These are phyloP conservation scores for Tilletia horrida DNA, from an alignment of 1,284 basidiomycete genomes.

Conservation along the genomic window DNA sequence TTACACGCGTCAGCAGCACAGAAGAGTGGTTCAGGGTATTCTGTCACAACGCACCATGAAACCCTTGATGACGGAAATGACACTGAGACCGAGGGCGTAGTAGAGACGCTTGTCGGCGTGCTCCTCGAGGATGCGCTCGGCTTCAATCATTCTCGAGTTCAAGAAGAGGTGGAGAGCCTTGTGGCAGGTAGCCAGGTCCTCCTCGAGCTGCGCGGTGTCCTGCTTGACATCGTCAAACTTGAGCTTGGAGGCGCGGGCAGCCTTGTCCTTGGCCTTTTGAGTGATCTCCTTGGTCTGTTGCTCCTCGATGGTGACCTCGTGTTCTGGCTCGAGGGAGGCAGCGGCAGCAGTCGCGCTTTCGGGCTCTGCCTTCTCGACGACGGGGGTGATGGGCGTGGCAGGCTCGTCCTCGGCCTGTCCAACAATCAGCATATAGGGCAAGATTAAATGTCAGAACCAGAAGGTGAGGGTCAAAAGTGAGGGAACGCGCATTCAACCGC, in stretches of 20 bases:
- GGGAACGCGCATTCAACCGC: neutral
- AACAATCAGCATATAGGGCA: neutral
- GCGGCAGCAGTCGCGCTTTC: neutral
- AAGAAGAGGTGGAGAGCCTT: slow-evolving; percentile 51
- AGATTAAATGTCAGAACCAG: neutral
- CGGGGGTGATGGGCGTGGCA: slow-evolving; percentile 1
- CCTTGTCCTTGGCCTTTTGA: slow-evolving; percentile 41
- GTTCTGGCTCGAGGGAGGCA: neutral
- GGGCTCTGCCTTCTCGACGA: neutral
- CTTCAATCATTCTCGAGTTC: slow-evolving; percentile 53
- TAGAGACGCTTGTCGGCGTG: slow-evolving; percentile 47
- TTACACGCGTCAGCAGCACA: neutral
- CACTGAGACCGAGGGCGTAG: slow-evolving; percentile 50
- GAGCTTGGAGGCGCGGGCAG: slow-evolving; percentile 44
- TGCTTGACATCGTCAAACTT: slow-evolving; percentile 38
- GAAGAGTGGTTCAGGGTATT: neutral
- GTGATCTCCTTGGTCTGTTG: neutral
- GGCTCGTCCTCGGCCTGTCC: neutral
- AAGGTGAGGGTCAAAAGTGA: neutral
- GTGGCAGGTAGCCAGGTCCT: slow-evolving; percentile 41
- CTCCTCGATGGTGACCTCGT: neutral
- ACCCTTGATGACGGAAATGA: slow-evolving; percentile 54
- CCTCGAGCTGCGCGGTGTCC: slow-evolving; percentile 31
- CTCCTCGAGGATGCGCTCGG: slow-evolving; percentile 44
- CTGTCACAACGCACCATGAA: slow-evolving; percentile 38